Evolutionary conservation across 495 filamentous ascomycete genomes (phyloP).

Genomic region (Penicillium ucsense): DNA sequence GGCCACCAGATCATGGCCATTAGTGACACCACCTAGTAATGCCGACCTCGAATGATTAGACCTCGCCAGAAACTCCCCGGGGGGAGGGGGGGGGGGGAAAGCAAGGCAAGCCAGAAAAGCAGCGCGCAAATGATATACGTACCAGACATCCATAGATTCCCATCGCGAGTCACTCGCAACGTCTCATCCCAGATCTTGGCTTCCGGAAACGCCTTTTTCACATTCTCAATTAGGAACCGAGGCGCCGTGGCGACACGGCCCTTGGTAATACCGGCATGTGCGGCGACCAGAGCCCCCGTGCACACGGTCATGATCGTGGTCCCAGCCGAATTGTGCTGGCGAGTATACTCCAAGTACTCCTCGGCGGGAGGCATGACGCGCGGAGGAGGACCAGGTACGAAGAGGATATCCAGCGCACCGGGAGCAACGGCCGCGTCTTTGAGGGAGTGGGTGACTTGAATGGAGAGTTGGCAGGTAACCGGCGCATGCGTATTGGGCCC

Average conservation of each 20-base stretch:
- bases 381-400: constrained; percentile 45
- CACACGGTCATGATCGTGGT: constrained; percentile 46
- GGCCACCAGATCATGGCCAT: constrained; percentile 51
- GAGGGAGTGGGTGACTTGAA: constrained; percentile 32
- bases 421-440: constrained; percentile 29
- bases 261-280: constrained; percentile 39
- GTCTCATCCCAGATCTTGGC: constrained; percentile 33
- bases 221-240: constrained; percentile 31
- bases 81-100: too few species aligned
- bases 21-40: constrained; percentile 46
- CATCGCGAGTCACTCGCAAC: constrained; percentile 42
- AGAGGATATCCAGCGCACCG: constrained; percentile 42
- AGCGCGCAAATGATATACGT: constrained; percentile 8
- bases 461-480: constrained; percentile 23
- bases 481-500: constrained; percentile 14
- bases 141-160: constrained; percentile 54
- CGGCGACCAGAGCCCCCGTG: constrained; percentile 40
- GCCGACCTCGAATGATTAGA: too few species aligned
- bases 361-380: constrained; percentile 14
- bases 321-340: constrained; percentile 22
- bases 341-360: constrained; percentile 36
- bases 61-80: too few species aligned
- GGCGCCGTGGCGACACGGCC: constrained; percentile 43
- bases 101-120: not conserved
- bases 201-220: constrained; percentile 36